These are phyloP conservation scores for Solanum bulbocastanum DNA, from an alignment of 257 asterid genomes.

Conservation along the genomic window DNA sequence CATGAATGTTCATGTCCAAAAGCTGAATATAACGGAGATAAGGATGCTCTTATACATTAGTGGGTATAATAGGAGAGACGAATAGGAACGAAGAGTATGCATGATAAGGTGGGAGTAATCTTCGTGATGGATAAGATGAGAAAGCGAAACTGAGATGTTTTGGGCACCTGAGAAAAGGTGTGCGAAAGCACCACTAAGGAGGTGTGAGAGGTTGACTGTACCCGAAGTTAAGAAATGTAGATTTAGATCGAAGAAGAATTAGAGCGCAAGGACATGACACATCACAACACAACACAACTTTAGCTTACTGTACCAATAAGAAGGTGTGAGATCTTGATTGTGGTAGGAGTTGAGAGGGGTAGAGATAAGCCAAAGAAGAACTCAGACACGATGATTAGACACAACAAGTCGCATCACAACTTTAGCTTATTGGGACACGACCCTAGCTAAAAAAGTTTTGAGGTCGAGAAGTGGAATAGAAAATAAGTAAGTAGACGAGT, in stretches of 20 bases:
- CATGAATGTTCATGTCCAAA: fast-evolving
- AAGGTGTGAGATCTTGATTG: too few species aligned
- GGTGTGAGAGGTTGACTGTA: not conserved
- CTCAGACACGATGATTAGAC: not conserved
- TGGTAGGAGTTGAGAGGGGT: not conserved
- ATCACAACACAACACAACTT: not conserved
- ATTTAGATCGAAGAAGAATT: not conserved
- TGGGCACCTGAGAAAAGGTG: not conserved
- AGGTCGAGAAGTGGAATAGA: not conserved
- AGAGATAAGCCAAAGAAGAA: not conserved
- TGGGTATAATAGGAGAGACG: not conserved
- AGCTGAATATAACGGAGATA: not conserved
- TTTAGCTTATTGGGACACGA: not conserved
- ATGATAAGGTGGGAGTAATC: not conserved
- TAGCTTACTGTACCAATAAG: not conserved
- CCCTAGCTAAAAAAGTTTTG: not conserved
- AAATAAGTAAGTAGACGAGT: too few species aligned
- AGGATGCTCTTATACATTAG: not conserved
- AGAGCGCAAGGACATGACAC: not conserved
- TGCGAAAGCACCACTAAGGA: too few species aligned
- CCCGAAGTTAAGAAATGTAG: not conserved
- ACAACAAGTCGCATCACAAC: not conserved
- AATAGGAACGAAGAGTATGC: not conserved
- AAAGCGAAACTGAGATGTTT: not conserved
- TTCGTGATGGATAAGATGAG: not conserved